These are phyloP conservation scores for Trichopus zeylanicus DNA, from an alignment of 116 monocot genomes.

Conservation along the genomic window DNA sequence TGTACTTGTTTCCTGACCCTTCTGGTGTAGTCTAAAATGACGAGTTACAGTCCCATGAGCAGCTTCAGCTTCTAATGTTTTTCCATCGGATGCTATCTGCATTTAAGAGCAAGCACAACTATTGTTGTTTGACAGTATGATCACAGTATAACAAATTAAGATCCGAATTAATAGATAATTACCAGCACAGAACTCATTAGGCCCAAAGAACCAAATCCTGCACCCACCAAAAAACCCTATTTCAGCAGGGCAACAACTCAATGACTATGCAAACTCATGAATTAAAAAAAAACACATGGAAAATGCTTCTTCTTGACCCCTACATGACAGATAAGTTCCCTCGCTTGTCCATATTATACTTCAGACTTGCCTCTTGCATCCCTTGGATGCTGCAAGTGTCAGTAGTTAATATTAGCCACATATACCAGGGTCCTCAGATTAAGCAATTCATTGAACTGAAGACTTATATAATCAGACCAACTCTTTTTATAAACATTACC, in stretches of 20 bases:
- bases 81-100: conserved; percentile 82
- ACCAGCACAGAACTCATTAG: conserved; percentile 91
- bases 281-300: no score
- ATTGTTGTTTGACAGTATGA: not conserved
- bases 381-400: not conserved
- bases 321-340: not conserved
- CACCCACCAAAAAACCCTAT: conserved; percentile 6
- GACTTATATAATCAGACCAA: no score
- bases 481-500: no score
- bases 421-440: not conserved
- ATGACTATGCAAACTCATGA: not conserved
- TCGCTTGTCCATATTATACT: not conserved
- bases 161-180: conserved; percentile 6
- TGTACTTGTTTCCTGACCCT: conserved; percentile 90
- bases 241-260: not conserved
- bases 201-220: conserved; percentile 92
- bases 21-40: conserved; percentile 70
- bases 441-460: no score
- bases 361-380: not conserved
- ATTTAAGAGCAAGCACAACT: not conserved
- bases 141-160: not conserved
- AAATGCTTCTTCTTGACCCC: no score
- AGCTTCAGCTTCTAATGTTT: conserved; percentile 88
- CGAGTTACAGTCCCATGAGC: conserved; percentile 97
- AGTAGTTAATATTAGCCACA: not conserved